A percentile compares a stretch with the other conserved stretches of the same genome.
These are phyloP conservation scores for Salix dunnii DNA, from an alignment of 345 rosid genomes.

Conservation along the genomic window DNA sequence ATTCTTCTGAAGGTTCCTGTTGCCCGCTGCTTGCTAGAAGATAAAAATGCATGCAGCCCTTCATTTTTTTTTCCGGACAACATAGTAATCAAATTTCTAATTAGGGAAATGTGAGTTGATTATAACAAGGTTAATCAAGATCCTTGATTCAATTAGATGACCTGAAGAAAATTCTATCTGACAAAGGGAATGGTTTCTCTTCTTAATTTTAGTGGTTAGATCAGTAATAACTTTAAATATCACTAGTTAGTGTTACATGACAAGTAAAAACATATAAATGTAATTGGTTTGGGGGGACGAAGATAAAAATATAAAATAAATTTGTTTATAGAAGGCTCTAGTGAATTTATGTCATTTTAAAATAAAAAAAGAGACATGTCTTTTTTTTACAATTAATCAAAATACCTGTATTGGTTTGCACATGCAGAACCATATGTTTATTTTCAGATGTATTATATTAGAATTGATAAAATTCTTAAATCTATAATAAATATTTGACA, in stretches of 20 bases:
- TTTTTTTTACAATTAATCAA: too few species aligned
- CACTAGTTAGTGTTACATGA: not conserved
- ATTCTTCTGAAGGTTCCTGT: slow-evolving; percentile 5
- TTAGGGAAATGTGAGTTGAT: not conserved
- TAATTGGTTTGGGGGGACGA: too few species aligned
- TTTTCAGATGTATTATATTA: too few species aligned
- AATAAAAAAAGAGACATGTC: too few species aligned
- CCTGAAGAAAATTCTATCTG: not conserved
- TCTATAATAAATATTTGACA: too few species aligned
- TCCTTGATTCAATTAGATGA: not conserved
- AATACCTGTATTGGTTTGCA: too few species aligned
- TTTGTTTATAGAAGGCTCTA: too few species aligned
- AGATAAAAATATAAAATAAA: too few species aligned
- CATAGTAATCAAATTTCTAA: not conserved
- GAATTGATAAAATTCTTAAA: too few species aligned
- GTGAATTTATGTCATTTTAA: too few species aligned
- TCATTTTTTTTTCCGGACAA: not conserved
- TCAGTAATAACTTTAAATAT: not conserved
- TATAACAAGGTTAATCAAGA: not conserved
- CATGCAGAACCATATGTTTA: too few species aligned
- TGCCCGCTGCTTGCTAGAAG: not conserved
- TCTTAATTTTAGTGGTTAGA: not conserved
- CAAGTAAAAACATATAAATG: too few species aligned
- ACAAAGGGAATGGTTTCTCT: not conserved
- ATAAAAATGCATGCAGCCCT: not conserved